Conservation (phyloP, 805 yeast genomes). For the Candida nitratophila region DNA sequence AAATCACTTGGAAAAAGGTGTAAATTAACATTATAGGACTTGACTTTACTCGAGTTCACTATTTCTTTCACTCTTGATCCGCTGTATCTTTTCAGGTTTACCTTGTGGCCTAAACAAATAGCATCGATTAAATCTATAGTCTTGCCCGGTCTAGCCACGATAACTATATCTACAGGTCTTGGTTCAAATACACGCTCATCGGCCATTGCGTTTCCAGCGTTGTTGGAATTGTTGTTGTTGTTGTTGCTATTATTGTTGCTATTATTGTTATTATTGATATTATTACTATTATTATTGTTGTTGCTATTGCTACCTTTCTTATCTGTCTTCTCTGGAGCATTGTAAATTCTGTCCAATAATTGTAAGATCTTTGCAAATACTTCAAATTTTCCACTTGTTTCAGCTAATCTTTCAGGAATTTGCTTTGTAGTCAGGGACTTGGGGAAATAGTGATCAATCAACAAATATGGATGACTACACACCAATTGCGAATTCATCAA, state of each 20-base stretch:
- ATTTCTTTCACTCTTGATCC: slow-evolving; percentile 56
- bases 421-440: slow-evolving; percentile 67
- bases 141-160: slow-evolving; percentile 64
- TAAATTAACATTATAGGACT: slow-evolving; percentile 17
- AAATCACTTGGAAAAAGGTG: slow-evolving; percentile 37
- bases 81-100: slow-evolving; percentile 49
- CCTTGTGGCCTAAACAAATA: slow-evolving; percentile 53
- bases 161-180: slow-evolving; percentile 46
- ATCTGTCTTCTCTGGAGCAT: slow-evolving; percentile 14
- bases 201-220: no score
- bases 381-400: slow-evolving; percentile 79
- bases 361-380: slow-evolving; percentile 59
- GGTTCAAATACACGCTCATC: neutral
- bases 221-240: no score
- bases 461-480: slow-evolving; percentile 81
- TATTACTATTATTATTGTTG: neutral
- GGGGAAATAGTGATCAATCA: slow-evolving; percentile 83
- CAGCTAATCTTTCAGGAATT: slow-evolving; percentile 60
- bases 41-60: slow-evolving; percentile 15
- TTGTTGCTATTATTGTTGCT: no score
- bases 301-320: neutral
- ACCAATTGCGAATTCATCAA: slow-evolving; percentile 71
- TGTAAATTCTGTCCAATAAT: slow-evolving; percentile 35
- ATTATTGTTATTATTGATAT: neutral
- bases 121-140: slow-evolving; percentile 71